Percentiles rank a stretch among this genome's conserved stretches.
Evolutionary conservation across 768 basidiomycete species (phyloP).

Genomic region (Mycena galopus): DNA sequence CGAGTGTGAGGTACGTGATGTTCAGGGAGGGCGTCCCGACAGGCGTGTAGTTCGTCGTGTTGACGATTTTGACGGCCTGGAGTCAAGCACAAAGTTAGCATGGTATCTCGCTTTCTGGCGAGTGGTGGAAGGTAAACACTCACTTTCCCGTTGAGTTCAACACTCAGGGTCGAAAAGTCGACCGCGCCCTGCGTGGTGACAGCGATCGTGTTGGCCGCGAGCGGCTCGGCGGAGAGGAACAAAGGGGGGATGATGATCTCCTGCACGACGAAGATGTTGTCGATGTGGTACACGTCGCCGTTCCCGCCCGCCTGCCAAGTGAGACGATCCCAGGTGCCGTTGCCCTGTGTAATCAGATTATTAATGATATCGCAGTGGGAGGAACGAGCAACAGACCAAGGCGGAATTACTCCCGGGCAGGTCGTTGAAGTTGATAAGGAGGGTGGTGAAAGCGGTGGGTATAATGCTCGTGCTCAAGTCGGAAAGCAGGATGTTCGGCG

Average conservation of each 20-base stretch:
- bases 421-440: constrained; percentile 61
- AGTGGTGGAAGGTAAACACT: not conserved
- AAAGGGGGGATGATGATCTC: constrained; percentile 59
- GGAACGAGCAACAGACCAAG: constrained; percentile 47
- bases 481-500: constrained; percentile 57
- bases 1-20: constrained; percentile 64
- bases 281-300: constrained; percentile 64
- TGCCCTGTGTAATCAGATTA: constrained; percentile 41
- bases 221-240: constrained; percentile 66
- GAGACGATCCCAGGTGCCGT: constrained; percentile 64
- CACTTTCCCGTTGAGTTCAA: constrained; percentile 57
- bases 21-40: constrained; percentile 60
- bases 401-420: constrained; percentile 57
- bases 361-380: not conserved
- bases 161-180: constrained; percentile 53
- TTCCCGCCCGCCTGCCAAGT: constrained; percentile 61
- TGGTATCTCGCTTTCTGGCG: too few relatives aligned
- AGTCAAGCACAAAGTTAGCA: not conserved
- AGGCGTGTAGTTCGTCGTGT: constrained; percentile 54
- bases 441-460: constrained; percentile 54
- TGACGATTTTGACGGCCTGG: constrained; percentile 51
- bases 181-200: constrained; percentile 64
- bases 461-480: constrained; percentile 55
- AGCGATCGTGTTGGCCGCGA: constrained; percentile 61
- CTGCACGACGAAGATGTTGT: constrained; percentile 61